phyloP scores from a whole-genome alignment of 176 grass and related monocot species.

The Oryza rufipogon region DNA sequence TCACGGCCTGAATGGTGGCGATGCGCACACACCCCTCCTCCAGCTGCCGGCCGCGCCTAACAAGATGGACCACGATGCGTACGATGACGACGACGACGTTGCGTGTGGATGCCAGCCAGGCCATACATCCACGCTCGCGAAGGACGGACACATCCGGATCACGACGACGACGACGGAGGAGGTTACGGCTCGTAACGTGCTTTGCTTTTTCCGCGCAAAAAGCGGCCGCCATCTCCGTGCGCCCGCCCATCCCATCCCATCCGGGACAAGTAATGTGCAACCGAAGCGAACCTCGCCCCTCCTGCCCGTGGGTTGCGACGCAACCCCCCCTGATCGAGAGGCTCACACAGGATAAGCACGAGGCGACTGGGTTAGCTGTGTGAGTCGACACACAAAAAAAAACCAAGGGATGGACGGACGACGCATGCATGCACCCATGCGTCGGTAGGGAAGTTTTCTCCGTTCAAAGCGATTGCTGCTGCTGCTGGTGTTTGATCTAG shows the following conservation, averaged over 20 bases:
- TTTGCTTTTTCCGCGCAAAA: constrained; percentile 40
- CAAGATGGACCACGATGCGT: constrained; percentile 15
- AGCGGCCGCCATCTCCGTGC: background rate
- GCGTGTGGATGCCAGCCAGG: background rate
- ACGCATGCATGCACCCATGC: background rate
- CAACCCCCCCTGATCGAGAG: too few species aligned
- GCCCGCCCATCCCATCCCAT: background rate
- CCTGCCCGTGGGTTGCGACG: background rate
- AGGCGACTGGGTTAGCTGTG: background rate
- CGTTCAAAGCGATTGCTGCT: too few species aligned
- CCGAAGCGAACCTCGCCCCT: background rate
- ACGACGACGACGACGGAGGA: constrained; percentile 3
- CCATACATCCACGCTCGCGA: background rate
- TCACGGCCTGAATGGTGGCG: background rate
- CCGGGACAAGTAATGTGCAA: background rate
- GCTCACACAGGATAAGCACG: background rate
- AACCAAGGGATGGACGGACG: background rate
- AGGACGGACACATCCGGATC: background rate
- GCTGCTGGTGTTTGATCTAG: background rate
- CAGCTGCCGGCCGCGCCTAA: background rate
- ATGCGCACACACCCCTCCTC: too few species aligned
- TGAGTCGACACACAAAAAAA: background rate
- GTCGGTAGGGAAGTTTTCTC: background rate
- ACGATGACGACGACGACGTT: background rate
- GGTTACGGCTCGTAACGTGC: constrained; percentile 16